Evolutionary conservation across 78 protist genomes (phyloP).

Genomic region (Tieghemostelium lacteum): DNA sequence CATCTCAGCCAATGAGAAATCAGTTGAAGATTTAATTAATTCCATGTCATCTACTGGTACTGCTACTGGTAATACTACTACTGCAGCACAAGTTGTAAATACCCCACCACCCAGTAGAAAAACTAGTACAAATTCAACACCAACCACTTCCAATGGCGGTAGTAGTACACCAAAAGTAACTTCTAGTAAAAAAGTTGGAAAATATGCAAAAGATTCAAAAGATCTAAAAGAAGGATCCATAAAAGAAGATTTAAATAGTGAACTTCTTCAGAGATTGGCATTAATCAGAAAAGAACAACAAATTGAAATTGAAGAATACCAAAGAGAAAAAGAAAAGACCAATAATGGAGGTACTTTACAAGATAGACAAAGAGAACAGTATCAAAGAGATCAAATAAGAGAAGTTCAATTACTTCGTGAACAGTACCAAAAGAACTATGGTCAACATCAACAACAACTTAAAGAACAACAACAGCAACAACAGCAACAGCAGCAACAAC

Average conservation of each 20-base stretch:
- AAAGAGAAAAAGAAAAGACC: too few species aligned
- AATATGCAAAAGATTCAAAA: not conserved
- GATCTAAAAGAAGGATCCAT: not conserved
- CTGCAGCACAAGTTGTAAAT: not conserved
- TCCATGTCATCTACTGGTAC: not conserved
- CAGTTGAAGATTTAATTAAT: too few species aligned
- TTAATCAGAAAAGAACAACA: not conserved
- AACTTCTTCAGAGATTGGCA: not conserved
- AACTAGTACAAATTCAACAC: not conserved
- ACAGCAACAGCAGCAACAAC: constrained; percentile 16
- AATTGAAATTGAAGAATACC: too few species aligned
- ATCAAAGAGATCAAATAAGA: too few species aligned
- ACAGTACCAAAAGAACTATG: not conserved
- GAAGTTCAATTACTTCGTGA: not conserved
- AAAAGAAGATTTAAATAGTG: not conserved
- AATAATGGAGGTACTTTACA: too few species aligned
- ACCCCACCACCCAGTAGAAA: not conserved
- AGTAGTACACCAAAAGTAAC: not conserved
- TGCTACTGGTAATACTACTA: not conserved
- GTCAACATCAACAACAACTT: not conserved
- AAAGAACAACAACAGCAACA: not conserved
- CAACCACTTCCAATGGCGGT: not conserved
- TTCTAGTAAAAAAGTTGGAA: not conserved
- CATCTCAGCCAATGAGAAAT: too few species aligned
- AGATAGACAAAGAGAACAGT: too few species aligned